phyloP scores from a whole-genome alignment of 1,139 yeast species.

The Pichia sp. region DNA sequence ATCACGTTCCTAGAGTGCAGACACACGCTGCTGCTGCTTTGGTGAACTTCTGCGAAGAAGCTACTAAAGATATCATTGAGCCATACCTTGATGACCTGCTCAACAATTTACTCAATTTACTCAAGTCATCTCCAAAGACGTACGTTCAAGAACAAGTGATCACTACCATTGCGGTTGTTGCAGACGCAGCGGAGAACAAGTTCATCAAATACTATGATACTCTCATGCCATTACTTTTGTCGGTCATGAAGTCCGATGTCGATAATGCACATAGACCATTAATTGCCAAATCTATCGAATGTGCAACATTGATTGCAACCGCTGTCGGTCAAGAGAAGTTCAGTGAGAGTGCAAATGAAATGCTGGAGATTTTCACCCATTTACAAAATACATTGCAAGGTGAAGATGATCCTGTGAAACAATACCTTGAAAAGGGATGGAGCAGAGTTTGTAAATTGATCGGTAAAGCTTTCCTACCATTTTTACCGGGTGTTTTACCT shows the following conservation, averaged over 20 bases:
- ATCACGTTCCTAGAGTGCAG: conserved; percentile 76
- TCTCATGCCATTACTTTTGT: conserved; percentile 81
- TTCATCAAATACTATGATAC: conserved; percentile 91
- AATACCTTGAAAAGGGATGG: conserved; percentile 94
- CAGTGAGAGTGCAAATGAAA: conserved; percentile 64
- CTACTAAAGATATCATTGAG: conserved; percentile 77
- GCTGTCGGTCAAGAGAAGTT: conserved; percentile 97
- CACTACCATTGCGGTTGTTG: conserved; percentile 94
- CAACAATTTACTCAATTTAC: conserved; percentile 61
- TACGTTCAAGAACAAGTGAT: conserved; percentile 97
- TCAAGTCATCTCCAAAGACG: conserved; percentile 71
- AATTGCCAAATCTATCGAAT: conserved; percentile 92
- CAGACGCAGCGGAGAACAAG: conserved; percentile 93
- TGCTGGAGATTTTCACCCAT: conserved; percentile 64
- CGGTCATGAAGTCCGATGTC: conserved; percentile 72
- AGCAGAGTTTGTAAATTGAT: conserved; percentile 83
- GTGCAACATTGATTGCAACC: conserved; percentile 86
- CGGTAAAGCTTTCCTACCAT: conserved; percentile 84
- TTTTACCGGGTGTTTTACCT: conserved; percentile 82
- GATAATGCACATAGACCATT: conserved; percentile 74
- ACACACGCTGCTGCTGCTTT: conserved; percentile 99
- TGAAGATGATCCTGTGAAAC: conserved; percentile 79
- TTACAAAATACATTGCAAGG: conserved; percentile 53
- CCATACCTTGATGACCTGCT: conserved; percentile 83
- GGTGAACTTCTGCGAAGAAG: conserved; percentile 91